Conservation (phyloP, 352 stramenopile species). For the Globisporangium canariense region DNA sequence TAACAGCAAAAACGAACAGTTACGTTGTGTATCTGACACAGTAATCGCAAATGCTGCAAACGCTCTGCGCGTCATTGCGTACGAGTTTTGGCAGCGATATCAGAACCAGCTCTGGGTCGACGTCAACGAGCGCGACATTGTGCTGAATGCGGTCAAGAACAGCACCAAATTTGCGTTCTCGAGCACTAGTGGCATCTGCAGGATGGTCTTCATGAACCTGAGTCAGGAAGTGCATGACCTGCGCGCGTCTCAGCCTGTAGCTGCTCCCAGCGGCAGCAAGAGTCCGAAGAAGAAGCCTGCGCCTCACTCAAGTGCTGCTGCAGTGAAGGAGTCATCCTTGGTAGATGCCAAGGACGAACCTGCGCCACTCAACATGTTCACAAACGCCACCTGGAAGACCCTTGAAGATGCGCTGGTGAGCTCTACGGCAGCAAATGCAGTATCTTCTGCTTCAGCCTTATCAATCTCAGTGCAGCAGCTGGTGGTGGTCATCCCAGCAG, state of each 20-base stretch:
- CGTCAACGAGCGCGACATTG: conserved; percentile 56
- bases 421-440: not conserved
- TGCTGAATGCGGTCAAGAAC: conserved; percentile 43
- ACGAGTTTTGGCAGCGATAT: conserved; percentile 74
- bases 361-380: conserved; percentile 36
- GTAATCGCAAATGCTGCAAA: conserved; percentile 24
- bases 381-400: conserved; percentile 54
- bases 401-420: conserved; percentile 47
- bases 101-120: conserved; percentile 77
- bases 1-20: not conserved
- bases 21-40: conserved; percentile 11
- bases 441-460: not conserved
- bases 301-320: not conserved
- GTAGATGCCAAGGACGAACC: not conserved
- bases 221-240: conserved; percentile 47
- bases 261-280: not conserved
- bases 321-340: not conserved
- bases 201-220: conserved; percentile 50
- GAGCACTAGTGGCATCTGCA: conserved; percentile 46
- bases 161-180: conserved; percentile 48
- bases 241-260: conserved; percentile 10
- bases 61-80: conserved; percentile 36
- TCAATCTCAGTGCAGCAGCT: conserved; percentile 43
- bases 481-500: conserved; percentile 45
- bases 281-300: conserved; percentile 10